Percentiles rank a stretch among this genome's conserved stretches.
Evolutionary conservation across 2,329 filamentous ascomycete genomes (phyloP).

Genomic region (Ilyonectria sp.): DNA sequence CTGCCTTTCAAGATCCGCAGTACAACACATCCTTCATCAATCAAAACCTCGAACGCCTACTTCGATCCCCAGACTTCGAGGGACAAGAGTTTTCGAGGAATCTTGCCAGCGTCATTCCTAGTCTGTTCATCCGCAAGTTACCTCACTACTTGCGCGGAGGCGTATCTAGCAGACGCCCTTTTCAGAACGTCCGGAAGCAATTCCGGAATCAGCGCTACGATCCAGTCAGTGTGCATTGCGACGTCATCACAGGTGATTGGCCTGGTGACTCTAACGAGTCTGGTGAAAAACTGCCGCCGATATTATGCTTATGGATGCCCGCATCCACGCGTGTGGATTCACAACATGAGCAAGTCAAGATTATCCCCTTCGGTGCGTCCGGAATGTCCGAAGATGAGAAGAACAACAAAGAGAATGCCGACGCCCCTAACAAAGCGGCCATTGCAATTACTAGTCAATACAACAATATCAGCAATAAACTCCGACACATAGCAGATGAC

Average conservation of each 20-base stretch:
- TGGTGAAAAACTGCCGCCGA: background rate
- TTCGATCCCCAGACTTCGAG: conserved; percentile 51
- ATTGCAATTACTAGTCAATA: conserved; percentile 16
- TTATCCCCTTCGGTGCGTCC: background rate
- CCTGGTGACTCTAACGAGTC: background rate
- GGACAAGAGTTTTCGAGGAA: background rate
- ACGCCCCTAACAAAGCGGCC: background rate
- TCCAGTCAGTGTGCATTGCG: conserved; percentile 15
- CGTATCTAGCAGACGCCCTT: conserved; percentile 1
- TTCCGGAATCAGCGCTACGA: conserved; percentile 31
- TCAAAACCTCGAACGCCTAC: conserved; percentile 74
- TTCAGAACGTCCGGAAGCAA: conserved; percentile 12
- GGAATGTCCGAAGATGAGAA: background rate
- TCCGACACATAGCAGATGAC: conserved; percentile 1
- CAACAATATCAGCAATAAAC: conserved; percentile 17
- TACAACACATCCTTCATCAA: conserved; percentile 78
- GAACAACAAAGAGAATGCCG: background rate
- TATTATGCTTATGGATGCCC: conserved; percentile 4
- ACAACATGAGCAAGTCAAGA: background rate
- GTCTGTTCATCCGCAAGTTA: conserved; percentile 19
- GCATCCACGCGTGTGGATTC: background rate
- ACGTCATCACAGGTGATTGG: conserved; percentile 13
- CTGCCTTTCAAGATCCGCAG: conserved; percentile 62
- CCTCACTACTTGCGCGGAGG: background rate
- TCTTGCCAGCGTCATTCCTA: conserved; percentile 5